Conservation (phyloP, 345 rosid genomes). For the Ailanthus altissimus region DNA sequence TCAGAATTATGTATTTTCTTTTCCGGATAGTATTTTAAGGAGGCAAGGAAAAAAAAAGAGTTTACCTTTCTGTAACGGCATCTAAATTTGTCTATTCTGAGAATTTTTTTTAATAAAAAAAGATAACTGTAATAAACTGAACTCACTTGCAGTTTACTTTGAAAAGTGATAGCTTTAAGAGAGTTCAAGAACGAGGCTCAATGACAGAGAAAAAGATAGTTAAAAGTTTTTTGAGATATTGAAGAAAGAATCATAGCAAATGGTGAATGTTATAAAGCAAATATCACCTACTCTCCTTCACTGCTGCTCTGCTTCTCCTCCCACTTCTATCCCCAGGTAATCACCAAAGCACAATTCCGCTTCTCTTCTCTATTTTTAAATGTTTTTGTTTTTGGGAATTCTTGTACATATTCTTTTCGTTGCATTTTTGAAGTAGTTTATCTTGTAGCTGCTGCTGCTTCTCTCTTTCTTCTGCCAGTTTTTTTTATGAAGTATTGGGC, state of each 20-base stretch:
- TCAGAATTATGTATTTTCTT: too few relatives aligned
- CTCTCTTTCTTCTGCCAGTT: not conserved
- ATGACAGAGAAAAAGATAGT: not conserved
- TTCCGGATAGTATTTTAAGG: too few relatives aligned
- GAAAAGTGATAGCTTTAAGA: not conserved
- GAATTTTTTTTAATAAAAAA: too few relatives aligned
- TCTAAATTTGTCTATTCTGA: too few relatives aligned
- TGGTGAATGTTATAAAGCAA: slow-evolving; percentile 33
- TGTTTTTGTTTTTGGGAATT: not conserved
- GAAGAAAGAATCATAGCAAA: slow-evolving; percentile 8
- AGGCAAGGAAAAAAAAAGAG: too few relatives aligned
- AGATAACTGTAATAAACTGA: too few relatives aligned
- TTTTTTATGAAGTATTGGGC: not conserved
- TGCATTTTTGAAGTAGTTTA: slow-evolving; percentile 8
- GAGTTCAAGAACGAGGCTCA: slow-evolving; percentile 26
- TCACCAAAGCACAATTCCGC: not conserved
- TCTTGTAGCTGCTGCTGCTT: not conserved
- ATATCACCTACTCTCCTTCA: slow-evolving; percentile 35
- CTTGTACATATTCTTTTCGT: not conserved
- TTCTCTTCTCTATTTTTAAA: not conserved
- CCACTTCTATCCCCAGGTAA: slow-evolving; percentile 31
- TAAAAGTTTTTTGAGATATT: too few relatives aligned
- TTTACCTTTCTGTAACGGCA: too few relatives aligned
- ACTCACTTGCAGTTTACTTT: too few relatives aligned
- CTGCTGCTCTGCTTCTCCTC: slow-evolving; percentile 29